These are phyloP conservation scores for Diaporthe humulicola DNA, from an alignment of 2,329 filamentous ascomycete genomes.

Conservation along the genomic window DNA sequence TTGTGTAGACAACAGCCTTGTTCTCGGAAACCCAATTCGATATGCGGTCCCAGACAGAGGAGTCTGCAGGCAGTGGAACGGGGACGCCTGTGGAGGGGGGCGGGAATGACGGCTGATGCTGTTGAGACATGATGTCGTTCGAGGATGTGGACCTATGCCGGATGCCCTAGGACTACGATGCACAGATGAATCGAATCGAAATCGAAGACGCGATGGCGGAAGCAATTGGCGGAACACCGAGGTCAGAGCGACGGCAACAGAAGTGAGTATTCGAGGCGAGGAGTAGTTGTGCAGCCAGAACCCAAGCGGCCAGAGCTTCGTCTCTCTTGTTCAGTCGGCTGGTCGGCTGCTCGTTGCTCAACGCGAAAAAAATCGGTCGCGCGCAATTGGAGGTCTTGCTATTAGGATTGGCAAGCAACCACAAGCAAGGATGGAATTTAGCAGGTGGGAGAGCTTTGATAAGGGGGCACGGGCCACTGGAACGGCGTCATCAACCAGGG, in stretches of 20 bases:
- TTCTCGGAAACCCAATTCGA: slow-evolving; percentile 95
- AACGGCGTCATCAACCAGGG: slow-evolving; percentile 25
- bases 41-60: slow-evolving; percentile 89
- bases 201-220: not conserved
- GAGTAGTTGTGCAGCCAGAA: slow-evolving; percentile 8
- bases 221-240: slow-evolving; percentile 25
- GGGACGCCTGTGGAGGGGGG: slow-evolving; percentile 60
- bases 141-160: slow-evolving; percentile 8
- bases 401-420: slow-evolving; percentile 30
- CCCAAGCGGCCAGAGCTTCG: slow-evolving; percentile 24
- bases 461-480: slow-evolving; percentile 22
- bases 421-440: slow-evolving; percentile 32
- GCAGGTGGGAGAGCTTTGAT: slow-evolving; percentile 21
- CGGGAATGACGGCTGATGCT: slow-evolving; percentile 53
- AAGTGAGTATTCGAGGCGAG: slow-evolving; percentile 20
- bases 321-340: slow-evolving; percentile 13
- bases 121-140: slow-evolving; percentile 54
- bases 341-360: slow-evolving; percentile 20
- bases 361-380: slow-evolving; percentile 39
- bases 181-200: slow-evolving; percentile 17
- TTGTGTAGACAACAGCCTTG: slow-evolving; percentile 95
- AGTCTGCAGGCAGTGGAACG: slow-evolving; percentile 67
- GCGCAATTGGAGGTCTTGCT: slow-evolving; percentile 33
- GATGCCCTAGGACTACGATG: slow-evolving; percentile 15
- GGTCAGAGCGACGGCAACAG: slow-evolving; percentile 9